phyloP scores from a whole-genome alignment of 495 filamentous ascomycete genomes.

The Thermothielavioides terrestris region DNA sequence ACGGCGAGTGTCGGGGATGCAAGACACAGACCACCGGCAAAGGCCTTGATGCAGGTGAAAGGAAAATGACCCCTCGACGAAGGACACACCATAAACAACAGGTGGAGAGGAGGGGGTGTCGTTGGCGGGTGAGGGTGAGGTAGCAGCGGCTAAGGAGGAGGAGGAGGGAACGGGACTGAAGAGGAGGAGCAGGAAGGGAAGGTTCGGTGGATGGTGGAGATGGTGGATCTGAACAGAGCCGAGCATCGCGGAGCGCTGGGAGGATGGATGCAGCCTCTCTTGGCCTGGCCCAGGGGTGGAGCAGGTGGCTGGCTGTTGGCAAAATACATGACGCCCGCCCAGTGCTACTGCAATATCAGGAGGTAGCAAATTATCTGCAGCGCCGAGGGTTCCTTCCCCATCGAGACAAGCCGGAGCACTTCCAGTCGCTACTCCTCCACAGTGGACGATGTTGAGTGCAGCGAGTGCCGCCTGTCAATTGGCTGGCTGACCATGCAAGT shows the following conservation, averaged over 20 bases:
- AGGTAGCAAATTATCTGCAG: conserved; percentile 1
- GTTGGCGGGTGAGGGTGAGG: neutral
- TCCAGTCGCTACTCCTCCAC: too few relatives aligned
- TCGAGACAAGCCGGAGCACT: neutral
- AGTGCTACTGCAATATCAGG: neutral
- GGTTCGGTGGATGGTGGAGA: neutral
- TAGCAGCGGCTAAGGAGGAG: neutral
- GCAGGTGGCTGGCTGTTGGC: conserved; percentile 8
- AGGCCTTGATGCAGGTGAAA: neutral
- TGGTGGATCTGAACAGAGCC: neutral
- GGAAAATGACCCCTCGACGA: conserved; percentile 1
- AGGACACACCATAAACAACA: conserved; percentile 4
- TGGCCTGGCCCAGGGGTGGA: neutral
- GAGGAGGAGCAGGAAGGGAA: neutral
- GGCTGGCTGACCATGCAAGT: neutral
- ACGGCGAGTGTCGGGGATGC: neutral
- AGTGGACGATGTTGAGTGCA: too few relatives aligned
- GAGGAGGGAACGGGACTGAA: conserved; percentile 1
- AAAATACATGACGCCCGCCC: neutral
- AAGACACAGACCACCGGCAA: neutral
- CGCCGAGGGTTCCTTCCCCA: neutral
- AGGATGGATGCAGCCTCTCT: neutral
- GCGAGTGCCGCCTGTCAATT: neutral
- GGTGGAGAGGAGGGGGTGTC: conserved; percentile 1
- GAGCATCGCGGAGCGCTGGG: conserved; percentile 6